These are phyloP conservation scores for Bacterosira constricta DNA, from an alignment of 108 stramenopile genomes.

Conservation along the genomic window DNA sequence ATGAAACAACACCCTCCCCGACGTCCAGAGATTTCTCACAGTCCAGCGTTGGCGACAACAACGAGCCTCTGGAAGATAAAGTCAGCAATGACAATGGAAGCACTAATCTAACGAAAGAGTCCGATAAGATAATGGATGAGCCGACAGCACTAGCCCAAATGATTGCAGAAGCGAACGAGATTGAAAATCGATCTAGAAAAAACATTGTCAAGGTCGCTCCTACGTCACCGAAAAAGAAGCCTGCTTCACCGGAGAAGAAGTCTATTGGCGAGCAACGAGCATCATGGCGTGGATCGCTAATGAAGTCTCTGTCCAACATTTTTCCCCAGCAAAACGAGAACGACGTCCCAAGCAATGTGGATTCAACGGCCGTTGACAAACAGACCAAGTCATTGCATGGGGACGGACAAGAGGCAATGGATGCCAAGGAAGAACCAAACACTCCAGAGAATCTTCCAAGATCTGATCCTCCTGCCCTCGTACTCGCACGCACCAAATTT, in stretches of 20 bases:
- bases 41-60: slow-evolving; percentile 2
- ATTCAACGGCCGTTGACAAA: not conserved
- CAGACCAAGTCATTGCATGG: not conserved
- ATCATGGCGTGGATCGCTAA: slow-evolving; percentile 29
- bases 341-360: not conserved
- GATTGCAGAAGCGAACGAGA: slow-evolving; percentile 43
- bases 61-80: no score
- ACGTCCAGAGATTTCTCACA: not conserved
- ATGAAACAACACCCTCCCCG: not conserved
- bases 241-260: slow-evolving; percentile 9
- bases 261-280: not conserved
- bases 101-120: not conserved
- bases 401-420: not conserved
- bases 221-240: no score
- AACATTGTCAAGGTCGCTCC: slow-evolving; percentile 5
- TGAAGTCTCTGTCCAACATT: slow-evolving; percentile 37
- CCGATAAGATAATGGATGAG: slow-evolving; percentile 6
- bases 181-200: slow-evolving; percentile 18
- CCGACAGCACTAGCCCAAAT: slow-evolving; percentile 33
- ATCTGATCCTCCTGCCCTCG: slow-evolving; percentile 51
- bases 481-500: slow-evolving; percentile 56
- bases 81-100: not conserved
- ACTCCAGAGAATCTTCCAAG: slow-evolving; percentile 32
- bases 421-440: not conserved
- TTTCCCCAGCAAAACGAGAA: slow-evolving; percentile 26